Evolutionary conservation across 2,329 filamentous ascomycete genomes (phyloP), one percentile per base, ranked within the genome.

Genomic region (Scortechinia acanthostroma): DNA sequence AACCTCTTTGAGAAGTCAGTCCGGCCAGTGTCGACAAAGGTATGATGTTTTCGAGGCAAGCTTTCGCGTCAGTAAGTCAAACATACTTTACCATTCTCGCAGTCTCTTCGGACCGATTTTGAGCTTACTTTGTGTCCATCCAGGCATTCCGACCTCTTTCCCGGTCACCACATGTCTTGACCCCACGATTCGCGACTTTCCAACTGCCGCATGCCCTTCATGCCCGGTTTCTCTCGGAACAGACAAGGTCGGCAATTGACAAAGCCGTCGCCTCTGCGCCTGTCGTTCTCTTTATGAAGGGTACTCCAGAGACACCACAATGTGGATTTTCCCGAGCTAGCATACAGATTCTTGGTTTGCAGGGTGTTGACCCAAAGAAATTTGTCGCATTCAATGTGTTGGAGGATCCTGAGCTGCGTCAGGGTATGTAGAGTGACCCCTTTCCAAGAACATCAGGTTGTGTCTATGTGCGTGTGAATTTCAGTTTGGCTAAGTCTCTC

Each of bases 211-310:
- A 13, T 10, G 20, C 17, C 17, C 35, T 40, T 17, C 35, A 40
- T 40, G 66, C 75, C 48, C 85, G 90, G 47, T 75, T 88, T 33
- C 77, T 98, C 42, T 96, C 91, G 22, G 77, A 83, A 54, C 78
- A 89, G 59, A 93, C 88, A 10, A 81, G 77, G 50, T 68, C 80
- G 30, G 90, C 91, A 21, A 98, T 98, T 57, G 88, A 96, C 65
- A 88, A 90, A 63, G 91, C 91, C 22, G 84, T 98, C 15, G 74
- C 70, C 20, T 91, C 90, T 1, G 86, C 91, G 0, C 91, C 91
- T 2, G 91, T 98, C 0, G 93, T 98, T 1, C 76, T 98, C 47
- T 98, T 98, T 74, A 98, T 98, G 93, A 98, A 98, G 73, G 93
- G 93, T 48, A 97, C 93, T 1, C 93, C 93, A 47, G 91, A 96